Evolutionary conservation across 108 stramenopile genomes (phyloP).

Genomic region (Bacterosira constricta): DNA sequence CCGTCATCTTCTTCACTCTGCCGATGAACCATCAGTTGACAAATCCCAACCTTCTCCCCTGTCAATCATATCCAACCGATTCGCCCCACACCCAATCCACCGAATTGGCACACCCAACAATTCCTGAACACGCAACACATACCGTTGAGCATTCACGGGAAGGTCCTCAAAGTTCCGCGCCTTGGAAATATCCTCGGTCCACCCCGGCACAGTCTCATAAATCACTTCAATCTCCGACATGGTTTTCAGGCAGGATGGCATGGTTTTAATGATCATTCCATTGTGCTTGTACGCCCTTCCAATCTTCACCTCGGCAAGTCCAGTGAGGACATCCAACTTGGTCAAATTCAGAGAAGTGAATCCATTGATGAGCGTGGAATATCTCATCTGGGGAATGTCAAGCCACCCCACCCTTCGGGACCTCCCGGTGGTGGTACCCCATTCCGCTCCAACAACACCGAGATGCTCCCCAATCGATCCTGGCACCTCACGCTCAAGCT

Average conservation of each 20-base stretch:
- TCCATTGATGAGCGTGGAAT: constrained; percentile 94
- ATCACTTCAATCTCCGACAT: constrained; percentile 89
- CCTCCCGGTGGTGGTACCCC: constrained; percentile 96
- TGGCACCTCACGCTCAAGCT: constrained; percentile 65
- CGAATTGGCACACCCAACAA: constrained; percentile 91
- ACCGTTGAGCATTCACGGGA: constrained; percentile 90
- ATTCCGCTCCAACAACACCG: constrained; percentile 91
- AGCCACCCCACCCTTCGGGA: constrained; percentile 97
- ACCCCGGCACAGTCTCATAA: constrained; percentile 95
- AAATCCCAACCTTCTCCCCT: constrained; percentile 84
- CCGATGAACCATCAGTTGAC: constrained; percentile 27
- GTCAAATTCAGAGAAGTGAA: constrained; percentile 97
- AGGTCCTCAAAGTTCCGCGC: constrained; percentile 93
- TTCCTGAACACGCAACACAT: constrained; percentile 94
- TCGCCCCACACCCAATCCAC: constrained; percentile 99
- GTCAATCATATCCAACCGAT: constrained; percentile 91
- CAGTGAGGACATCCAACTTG: constrained; percentile 98
- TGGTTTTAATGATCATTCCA: constrained; percentile 83
- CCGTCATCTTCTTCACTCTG: too few species aligned
- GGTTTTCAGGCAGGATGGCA: constrained; percentile 91
- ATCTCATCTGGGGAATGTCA: constrained; percentile 96
- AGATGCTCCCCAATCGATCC: constrained; percentile 82
- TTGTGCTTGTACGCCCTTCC: constrained; percentile 89
- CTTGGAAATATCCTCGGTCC: constrained; percentile 92
- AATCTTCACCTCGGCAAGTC: constrained; percentile 82